Evolutionary conservation across 2,329 filamentous ascomycete genomes (phyloP), one percentile per base, ranked within the genome.

Genomic region (Fusarium sp.): DNA sequence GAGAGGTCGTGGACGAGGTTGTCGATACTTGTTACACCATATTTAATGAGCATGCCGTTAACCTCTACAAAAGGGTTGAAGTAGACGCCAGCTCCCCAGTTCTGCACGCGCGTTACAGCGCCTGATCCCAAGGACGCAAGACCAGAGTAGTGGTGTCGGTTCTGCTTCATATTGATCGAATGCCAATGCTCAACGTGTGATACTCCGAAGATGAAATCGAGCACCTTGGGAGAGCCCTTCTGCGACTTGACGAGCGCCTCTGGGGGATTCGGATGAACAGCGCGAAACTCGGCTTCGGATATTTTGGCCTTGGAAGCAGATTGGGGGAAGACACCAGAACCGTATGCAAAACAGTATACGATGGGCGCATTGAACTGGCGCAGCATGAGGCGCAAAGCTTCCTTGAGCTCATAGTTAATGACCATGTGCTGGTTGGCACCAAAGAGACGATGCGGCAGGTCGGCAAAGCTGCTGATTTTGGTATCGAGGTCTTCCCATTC

Each of bases 131-230:
- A 81, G 15, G 89, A 91, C 2, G 92, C 92, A 20, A 99, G 83
- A 12, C 87, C 90, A 2, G 95, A 98, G 81, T 99, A 99, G 80
- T 99, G 96, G 74, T 97, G 87, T 9, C 92, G 91, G 76, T 99
- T 92, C 78, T 97, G 91, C 69, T 87, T 85, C 72, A 99, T 84
- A 75, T 99, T 99, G 64, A 99, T 85, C 34, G 92, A 94, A 81
- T 99, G 96, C 93, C 95, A 99, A 81, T 99, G 96, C 77, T 99
- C 92, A 2, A 92, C 93, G 79, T 97, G 93, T 2, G 92, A 93
- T 12, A 98, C 95, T 28, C 95, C 96, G 77, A 99, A 96, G 72
- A 99, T 97, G 78, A 99, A 97, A 80, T 99, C 96, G 69, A 99
- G 97, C 90, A 98, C 97, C 82, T 97, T 97, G 13, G 93, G 93